Evolutionary conservation across 1,284 basidiomycete genomes (phyloP).

Genomic region (Schizopora paradoxa): DNA sequence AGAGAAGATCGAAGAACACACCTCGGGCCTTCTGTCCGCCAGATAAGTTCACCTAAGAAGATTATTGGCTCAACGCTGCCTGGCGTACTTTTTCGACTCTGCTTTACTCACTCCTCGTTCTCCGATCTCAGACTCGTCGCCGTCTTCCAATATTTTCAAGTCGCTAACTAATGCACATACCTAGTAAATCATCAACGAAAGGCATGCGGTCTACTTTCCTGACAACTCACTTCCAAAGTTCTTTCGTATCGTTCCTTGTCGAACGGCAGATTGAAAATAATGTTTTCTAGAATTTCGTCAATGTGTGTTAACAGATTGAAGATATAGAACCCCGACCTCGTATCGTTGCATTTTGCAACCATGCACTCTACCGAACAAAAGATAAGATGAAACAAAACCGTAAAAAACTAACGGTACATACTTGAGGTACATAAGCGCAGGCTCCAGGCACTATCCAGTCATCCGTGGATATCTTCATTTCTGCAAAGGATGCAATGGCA

Average conservation of each 20-base stretch:
- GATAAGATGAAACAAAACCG: background rate
- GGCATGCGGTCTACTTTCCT: slow-evolving; percentile 12
- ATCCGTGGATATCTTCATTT: slow-evolving; percentile 37
- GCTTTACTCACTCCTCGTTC: slow-evolving; percentile 64
- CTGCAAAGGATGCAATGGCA: slow-evolving; percentile 56
- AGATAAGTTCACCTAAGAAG: slow-evolving; percentile 70
- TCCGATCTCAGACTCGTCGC: slow-evolving; percentile 89
- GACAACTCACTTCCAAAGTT: slow-evolving; percentile 57
- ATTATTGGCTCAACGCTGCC: background rate
- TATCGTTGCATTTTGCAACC: slow-evolving; percentile 91
- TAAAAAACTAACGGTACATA: slow-evolving; percentile 22
- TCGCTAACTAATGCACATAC: slow-evolving; percentile 73
- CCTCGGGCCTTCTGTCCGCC: slow-evolving; percentile 95
- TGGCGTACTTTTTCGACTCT: slow-evolving; percentile 10
- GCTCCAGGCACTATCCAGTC: slow-evolving; percentile 76
- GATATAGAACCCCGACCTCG: slow-evolving; percentile 45
- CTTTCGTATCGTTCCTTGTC: slow-evolving; percentile 73
- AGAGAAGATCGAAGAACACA: slow-evolving; percentile 28
- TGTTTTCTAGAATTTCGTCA: slow-evolving; percentile 60
- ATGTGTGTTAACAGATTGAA: background rate
- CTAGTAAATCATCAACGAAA: slow-evolving; percentile 10
- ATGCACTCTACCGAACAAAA: slow-evolving; percentile 44
- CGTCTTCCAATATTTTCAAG: slow-evolving; percentile 88
- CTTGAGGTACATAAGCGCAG: slow-evolving; percentile 93
- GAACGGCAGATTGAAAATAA: slow-evolving; percentile 83